Evolutionary conservation across 1,284 basidiomycete genomes (phyloP).

Genomic region (Sanguinoderma infundibulare): DNA sequence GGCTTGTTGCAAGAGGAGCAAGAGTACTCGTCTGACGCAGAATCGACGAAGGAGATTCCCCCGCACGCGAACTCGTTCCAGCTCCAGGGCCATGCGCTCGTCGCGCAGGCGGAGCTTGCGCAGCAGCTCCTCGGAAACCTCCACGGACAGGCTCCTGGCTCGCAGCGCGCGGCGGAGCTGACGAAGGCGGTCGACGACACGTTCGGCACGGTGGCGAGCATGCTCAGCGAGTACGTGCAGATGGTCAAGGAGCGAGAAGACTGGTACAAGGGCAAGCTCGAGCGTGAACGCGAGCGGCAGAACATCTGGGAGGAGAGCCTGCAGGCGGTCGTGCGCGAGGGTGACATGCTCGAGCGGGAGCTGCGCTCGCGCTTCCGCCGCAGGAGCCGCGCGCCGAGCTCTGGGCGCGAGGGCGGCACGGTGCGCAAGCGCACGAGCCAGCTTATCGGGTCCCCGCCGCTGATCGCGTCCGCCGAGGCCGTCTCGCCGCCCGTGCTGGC

Average conservation of each 20-base stretch:
- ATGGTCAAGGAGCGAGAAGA: constrained; percentile 85
- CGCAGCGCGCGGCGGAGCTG: constrained; percentile 49
- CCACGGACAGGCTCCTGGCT: constrained; percentile 39
- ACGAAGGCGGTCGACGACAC: constrained; percentile 69
- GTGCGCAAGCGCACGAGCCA: constrained; percentile 33
- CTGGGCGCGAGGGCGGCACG: constrained; percentile 33
- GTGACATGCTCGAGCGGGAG: constrained; percentile 85
- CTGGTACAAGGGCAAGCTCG: constrained; percentile 72
- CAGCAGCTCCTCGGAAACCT: constrained; percentile 68
- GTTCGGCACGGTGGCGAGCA: constrained; percentile 57
- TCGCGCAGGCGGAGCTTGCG: constrained; percentile 83
- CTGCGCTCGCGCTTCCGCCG: constrained; percentile 66
- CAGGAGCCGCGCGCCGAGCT: constrained; percentile 48
- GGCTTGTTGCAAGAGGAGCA: constrained; percentile 43
- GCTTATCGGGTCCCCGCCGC: constrained; percentile 24
- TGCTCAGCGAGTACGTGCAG: constrained; percentile 71
- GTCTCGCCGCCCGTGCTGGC: constrained; percentile 12
- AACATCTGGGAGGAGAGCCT: constrained; percentile 94
- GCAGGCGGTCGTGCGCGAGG: constrained; percentile 84
- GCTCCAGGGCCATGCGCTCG: constrained; percentile 75
- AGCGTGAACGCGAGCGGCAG: constrained; percentile 75
- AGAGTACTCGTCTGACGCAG: constrained; percentile 49
- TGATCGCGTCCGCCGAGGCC: neutral
- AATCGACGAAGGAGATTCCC: constrained; percentile 47
- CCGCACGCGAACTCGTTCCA: constrained; percentile 76